These are phyloP conservation scores for Trichothecium sympodiale DNA, from an alignment of 2,329 filamentous ascomycete genomes.

Conservation along the genomic window DNA sequence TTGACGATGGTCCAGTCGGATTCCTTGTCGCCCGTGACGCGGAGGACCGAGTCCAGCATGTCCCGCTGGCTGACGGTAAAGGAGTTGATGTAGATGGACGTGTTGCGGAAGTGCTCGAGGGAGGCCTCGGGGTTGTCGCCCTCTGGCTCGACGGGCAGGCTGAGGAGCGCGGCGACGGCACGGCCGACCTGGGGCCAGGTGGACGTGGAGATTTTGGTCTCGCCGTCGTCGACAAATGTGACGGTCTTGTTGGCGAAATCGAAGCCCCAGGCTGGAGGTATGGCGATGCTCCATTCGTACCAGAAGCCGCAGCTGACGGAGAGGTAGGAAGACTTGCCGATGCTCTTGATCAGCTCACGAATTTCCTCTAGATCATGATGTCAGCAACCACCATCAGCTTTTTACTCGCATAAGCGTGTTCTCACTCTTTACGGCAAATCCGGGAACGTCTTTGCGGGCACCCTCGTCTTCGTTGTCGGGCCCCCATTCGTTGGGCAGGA, in stretches of 20 bases:
- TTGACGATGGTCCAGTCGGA: conserved; percentile 48
- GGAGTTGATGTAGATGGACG: conserved; percentile 38
- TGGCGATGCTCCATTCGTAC: conserved; percentile 37
- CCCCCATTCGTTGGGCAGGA: conserved; percentile 38
- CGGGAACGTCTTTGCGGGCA: conserved; percentile 6
- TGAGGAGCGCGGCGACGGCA: conserved; percentile 38
- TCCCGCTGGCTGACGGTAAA: conserved; percentile 52
- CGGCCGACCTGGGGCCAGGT: conserved; percentile 49
- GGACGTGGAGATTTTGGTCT: conserved; percentile 40
- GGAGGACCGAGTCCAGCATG: conserved; percentile 51
- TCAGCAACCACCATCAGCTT: no score
- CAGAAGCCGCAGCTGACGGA: conserved; percentile 34
- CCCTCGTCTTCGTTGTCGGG: conserved; percentile 17
- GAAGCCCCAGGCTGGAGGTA: conserved; percentile 28
- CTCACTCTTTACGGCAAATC: conserved; percentile 14
- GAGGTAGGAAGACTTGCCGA: conserved; percentile 22
- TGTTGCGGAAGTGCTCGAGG: conserved; percentile 31
- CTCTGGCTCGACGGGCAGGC: conserved; percentile 32
- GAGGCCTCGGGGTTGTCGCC: conserved; percentile 25
- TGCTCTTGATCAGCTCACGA: conserved; percentile 15
- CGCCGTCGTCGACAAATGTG: conserved; percentile 45
- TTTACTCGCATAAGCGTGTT: conserved; percentile 10
- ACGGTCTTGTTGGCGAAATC: conserved; percentile 30
- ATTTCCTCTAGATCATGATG: no score
- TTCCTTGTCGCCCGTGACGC: conserved; percentile 44